Percentiles rank a stretch among this genome's conserved stretches.
phyloP scores from a whole-genome alignment of 2,329 filamentous ascomycete genomes.

The Colletotrichum aenigma region DNA sequence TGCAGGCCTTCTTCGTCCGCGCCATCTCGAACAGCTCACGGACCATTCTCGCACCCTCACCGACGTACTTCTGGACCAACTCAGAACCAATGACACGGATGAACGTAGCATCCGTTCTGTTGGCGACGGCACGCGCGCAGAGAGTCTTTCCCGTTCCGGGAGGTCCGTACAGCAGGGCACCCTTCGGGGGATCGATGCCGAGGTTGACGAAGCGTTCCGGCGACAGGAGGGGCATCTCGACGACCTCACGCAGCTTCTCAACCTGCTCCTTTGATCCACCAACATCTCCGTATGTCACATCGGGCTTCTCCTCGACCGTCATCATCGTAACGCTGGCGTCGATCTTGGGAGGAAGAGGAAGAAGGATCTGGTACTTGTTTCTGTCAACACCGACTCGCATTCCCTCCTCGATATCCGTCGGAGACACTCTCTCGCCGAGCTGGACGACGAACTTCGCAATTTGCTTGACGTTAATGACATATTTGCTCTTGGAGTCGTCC shows the following conservation, averaged over 20 bases:
- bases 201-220: slow-evolving; percentile 97
- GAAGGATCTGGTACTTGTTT: slow-evolving; percentile 98
- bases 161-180: slow-evolving; percentile 93
- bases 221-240: slow-evolving; percentile 96
- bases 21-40: slow-evolving; percentile 99
- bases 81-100: slow-evolving; percentile 98
- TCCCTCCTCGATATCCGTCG: slow-evolving; percentile 98
- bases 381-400: slow-evolving; percentile 98
- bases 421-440: slow-evolving; percentile 93
- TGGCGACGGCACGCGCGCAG: slow-evolving; percentile 95
- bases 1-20: slow-evolving; percentile 98
- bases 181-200: slow-evolving; percentile 98
- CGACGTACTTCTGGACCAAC: slow-evolving; percentile 98
- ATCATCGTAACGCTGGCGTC: slow-evolving; percentile 99
- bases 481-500: slow-evolving; percentile 98
- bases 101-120: slow-evolving; percentile 97
- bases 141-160: slow-evolving; percentile 99
- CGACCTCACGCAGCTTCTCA: slow-evolving; percentile 97
- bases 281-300: slow-evolving; percentile 98
- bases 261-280: slow-evolving; percentile 99
- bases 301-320: slow-evolving; percentile 99
- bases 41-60: slow-evolving; percentile 97
- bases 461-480: slow-evolving; percentile 99
- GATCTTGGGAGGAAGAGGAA: slow-evolving; percentile 96
- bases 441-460: slow-evolving; percentile 99